Evolutionary conservation across 2,329 filamentous ascomycete species (phyloP).

Genomic region (Botrytis deweyae): DNA sequence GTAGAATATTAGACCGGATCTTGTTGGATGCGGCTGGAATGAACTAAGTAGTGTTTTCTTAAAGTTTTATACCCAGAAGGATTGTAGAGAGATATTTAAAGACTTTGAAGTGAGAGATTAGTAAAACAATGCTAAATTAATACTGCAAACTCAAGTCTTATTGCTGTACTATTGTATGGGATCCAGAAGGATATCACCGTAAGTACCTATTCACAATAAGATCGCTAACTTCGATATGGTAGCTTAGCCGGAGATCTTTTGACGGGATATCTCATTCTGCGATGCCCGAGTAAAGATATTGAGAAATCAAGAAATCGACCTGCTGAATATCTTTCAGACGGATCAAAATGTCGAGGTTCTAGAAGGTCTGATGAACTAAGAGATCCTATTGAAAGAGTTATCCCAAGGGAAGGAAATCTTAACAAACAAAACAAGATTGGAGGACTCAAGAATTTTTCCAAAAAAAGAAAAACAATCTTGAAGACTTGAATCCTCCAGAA

Average conservation of each 20-base stretch:
- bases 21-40: not conserved
- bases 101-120: not conserved
- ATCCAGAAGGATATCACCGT: not conserved
- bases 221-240: not conserved
- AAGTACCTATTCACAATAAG: too few species aligned
- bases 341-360: too few species aligned
- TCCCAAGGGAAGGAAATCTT: too few species aligned
- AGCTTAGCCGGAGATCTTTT: not conserved
- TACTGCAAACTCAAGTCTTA: not conserved
- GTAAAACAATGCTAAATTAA: not conserved
- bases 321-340: too few species aligned
- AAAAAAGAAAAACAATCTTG: too few species aligned
- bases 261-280: too few species aligned
- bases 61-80: not conserved
- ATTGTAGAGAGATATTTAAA: not conserved
- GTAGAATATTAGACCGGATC: not conserved
- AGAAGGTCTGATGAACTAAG: too few species aligned
- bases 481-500: too few species aligned
- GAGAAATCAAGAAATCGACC: too few species aligned
- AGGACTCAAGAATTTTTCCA: too few species aligned
- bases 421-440: too few species aligned
- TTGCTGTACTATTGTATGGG: not conserved
- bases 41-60: not conserved
- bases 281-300: fast-evolving
- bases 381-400: too few species aligned